Base-by-base conservation (phyloP, 495 filamentous ascomycete genomes). In the Coniosporium apollinis region DNA sequence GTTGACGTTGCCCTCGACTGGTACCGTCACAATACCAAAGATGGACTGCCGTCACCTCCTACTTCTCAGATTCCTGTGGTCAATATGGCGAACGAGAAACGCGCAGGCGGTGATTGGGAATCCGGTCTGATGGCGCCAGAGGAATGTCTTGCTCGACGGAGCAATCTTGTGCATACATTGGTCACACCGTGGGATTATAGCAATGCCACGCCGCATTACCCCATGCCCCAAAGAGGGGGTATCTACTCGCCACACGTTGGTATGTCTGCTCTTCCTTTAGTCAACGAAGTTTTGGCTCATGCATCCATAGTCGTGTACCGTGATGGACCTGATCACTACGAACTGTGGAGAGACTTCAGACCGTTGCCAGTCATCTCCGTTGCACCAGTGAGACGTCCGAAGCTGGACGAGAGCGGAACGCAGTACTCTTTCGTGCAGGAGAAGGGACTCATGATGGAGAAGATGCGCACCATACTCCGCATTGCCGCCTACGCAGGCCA, bases 61-160 rank as follows among this genome's bases (percentile, higher is more conserved):
- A 45, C 47, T 20, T 52, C 52, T 20, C 43, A 54, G 11, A 67
- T 84, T 36, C 72, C 78, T 4, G 72, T 83, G 22, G 70, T 84
- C 38, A 82, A 76, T 45, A 70, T 74, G 33, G 78, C 79, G 8
- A 76, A 82, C 48, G 79, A 84, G 47, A 78, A 73, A 42, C 63
- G 77, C 20, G 60, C 79, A 1, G 79, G 79, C 0, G 79, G 79
- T 2, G 79, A 82, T 39, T 84, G 79, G 79, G 77, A 82, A 44
- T 77, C 74, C 4, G 76, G 74, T 18, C 61, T 66, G 14, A 69
- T 76, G 36, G 74, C 74, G 14, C 79, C 76, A 19, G 79, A 84
- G 49, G 74, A 83, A 48, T 71, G 70, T 25, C 65, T 84, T 15
- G 74, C 73, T 45, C 62, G 78, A 36, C 62, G 79, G 37, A 80